These are phyloP conservation scores for Echeveria elegans DNA, from an alignment of 164 flowering plant genomes.

Conservation along the genomic window DNA sequence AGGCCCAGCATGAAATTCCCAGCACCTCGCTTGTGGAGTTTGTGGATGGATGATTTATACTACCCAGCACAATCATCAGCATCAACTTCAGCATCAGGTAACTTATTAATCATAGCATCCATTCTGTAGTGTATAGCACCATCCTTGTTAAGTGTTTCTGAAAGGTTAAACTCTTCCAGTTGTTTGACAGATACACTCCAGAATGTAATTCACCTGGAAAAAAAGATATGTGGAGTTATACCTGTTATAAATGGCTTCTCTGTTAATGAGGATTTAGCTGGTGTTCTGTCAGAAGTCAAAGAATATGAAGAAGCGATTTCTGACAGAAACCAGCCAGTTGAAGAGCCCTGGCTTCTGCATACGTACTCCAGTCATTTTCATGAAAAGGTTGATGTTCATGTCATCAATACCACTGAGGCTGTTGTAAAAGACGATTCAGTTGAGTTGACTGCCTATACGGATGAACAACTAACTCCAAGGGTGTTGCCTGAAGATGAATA, in stretches of 20 bases:
- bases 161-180: conserved; percentile 90
- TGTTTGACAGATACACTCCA: conserved; percentile 63
- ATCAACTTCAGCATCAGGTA: conserved; percentile 37
- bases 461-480: conserved; percentile 18
- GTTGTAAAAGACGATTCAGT: conserved; percentile 15
- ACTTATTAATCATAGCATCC: conserved; percentile 7
- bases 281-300: conserved; percentile 11
- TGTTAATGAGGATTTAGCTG: conserved; percentile 10
- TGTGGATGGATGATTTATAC: conserved; percentile 48
- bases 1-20: conserved; percentile 19
- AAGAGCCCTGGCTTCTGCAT: conserved; percentile 94
- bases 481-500: conserved; percentile 28
- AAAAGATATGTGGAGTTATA: conserved; percentile 19
- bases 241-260: conserved; percentile 16
- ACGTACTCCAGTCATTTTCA: conserved; percentile 6
- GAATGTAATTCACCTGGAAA: conserved; percentile 17
- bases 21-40: conserved; percentile 33
- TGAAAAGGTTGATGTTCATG: conserved; percentile 13
- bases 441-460: conserved; percentile 14
- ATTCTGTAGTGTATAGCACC: background rate
- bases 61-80: conserved; percentile 12
- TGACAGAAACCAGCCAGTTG: conserved; percentile 49
- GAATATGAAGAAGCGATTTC: conserved; percentile 15
- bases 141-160: conserved; percentile 42
- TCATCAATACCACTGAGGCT: conserved; percentile 11